phyloP scores from a whole-genome alignment of 257 asterid genomes.

The Nyctanthes arbortristis region DNA sequence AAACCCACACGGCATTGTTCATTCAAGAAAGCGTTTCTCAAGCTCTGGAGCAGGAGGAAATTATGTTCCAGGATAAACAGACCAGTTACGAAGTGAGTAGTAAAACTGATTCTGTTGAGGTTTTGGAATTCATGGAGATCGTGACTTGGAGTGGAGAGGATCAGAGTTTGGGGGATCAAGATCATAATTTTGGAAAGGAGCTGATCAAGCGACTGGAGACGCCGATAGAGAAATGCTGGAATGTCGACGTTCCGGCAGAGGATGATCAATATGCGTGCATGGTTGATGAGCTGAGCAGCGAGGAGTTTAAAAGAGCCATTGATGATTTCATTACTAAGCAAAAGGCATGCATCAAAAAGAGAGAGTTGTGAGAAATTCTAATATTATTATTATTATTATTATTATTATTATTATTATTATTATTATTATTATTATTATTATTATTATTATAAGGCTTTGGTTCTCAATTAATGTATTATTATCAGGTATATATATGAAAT shows the following conservation, averaged over 20 bases:
- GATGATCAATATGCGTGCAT: too few relatives aligned
- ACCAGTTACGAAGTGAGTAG: constrained; percentile 31
- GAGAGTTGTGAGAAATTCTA: constrained; percentile 19
- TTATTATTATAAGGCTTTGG: too few relatives aligned
- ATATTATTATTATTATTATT: too few relatives aligned
- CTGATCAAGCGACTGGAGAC: constrained; percentile 39
- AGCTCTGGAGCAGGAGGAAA: constrained; percentile 27
- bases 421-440: too few relatives aligned
- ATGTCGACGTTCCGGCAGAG: constrained; percentile 31
- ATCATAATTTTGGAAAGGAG: constrained; percentile 25
- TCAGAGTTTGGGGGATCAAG: constrained; percentile 23
- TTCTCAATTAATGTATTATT: too few relatives aligned
- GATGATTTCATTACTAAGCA: constrained; percentile 51
- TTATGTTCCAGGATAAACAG: constrained; percentile 51
- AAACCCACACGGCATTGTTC: constrained; percentile 28
- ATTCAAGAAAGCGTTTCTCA: constrained; percentile 5
- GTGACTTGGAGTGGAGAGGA: constrained; percentile 10
- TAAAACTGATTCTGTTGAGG: too few relatives aligned
- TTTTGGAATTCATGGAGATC: too few relatives aligned
- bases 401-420: too few relatives aligned
- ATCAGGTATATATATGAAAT: too few relatives aligned
- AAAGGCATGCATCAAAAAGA: constrained; percentile 44
- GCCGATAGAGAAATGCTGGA: constrained; percentile 24
- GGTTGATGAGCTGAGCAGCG: constrained; percentile 47
- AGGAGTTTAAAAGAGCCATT: constrained; percentile 43